phyloP scores from a whole-genome alignment of 306 rosid genomes.

The Chamaecrista fasciculata region DNA sequence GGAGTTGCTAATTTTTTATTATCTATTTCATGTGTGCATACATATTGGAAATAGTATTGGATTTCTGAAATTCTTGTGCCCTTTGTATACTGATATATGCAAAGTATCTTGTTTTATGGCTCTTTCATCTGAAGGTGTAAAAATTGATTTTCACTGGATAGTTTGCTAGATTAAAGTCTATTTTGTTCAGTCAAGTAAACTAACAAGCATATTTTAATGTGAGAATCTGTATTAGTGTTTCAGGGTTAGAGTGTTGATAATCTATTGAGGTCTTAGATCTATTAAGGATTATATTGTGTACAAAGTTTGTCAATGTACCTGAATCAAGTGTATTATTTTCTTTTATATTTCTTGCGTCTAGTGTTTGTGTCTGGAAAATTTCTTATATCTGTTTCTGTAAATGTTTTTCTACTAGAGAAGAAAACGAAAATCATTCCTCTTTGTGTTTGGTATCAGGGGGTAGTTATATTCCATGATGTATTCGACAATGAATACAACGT shows the following conservation, averaged over 20 bases:
- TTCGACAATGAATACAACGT: conserved; percentile 64
- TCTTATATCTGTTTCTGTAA: conserved; percentile 13
- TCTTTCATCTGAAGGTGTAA: background rate
- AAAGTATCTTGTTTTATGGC: background rate
- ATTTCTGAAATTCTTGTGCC: conserved; percentile 6
- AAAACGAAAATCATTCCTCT: conserved; percentile 11
- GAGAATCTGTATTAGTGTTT: conserved; percentile 6
- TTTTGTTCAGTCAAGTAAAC: background rate
- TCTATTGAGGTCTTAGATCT: background rate
- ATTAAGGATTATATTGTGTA: conserved; percentile 2
- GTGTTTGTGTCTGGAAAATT: background rate
- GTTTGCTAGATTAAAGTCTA: background rate
- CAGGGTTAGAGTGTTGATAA: background rate
- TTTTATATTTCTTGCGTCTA: conserved; percentile 1
- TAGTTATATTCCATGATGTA: conserved; percentile 75
- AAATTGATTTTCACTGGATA: background rate
- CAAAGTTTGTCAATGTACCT: background rate
- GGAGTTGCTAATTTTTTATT: background rate
- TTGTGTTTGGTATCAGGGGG: conserved; percentile 59
- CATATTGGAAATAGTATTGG: background rate
- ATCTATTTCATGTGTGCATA: background rate
- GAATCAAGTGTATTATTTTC: background rate
- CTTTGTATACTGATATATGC: background rate
- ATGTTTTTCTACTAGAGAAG: background rate
- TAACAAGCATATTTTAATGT: background rate